A percentile compares a stretch with the other conserved stretches of the same genome.
These are phyloP conservation scores for Penicillium sp. DNA, from an alignment of 2,329 filamentous ascomycete genomes.

Conservation along the genomic window DNA sequence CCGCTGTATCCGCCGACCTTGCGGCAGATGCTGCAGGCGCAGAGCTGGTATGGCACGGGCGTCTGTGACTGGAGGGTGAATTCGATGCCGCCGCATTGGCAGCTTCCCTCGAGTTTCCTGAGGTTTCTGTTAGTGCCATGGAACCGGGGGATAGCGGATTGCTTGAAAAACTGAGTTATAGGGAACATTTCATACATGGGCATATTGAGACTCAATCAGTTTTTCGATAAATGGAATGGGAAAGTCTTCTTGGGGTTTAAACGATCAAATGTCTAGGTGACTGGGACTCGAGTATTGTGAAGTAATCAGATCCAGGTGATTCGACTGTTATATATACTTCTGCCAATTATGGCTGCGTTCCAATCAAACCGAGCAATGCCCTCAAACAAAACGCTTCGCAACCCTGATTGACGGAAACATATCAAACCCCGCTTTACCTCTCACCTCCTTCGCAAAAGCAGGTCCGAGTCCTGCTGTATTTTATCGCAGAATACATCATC, in stretches of 20 bases:
- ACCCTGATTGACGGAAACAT: neutral
- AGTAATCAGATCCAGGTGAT: neutral
- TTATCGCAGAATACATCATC: slow-evolving; percentile 13
- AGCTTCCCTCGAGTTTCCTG: slow-evolving; percentile 50
- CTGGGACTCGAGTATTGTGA: neutral
- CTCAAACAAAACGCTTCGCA: too few species aligned
- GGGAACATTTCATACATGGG: slow-evolving; percentile 12
- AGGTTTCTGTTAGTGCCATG: slow-evolving; percentile 7
- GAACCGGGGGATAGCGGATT: neutral
- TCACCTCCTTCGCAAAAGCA: slow-evolving; percentile 2
- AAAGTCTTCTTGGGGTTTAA: neutral
- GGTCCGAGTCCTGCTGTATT: neutral
- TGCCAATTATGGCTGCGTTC: neutral
- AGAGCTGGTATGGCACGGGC: slow-evolving; percentile 50
- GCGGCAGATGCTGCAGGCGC: slow-evolving; percentile 50
- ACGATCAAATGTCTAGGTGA: neutral
- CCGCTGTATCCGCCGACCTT: slow-evolving; percentile 48
- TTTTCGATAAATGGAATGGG: neutral
- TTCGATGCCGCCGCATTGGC: slow-evolving; percentile 49
- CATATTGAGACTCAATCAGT: slow-evolving; percentile 6
- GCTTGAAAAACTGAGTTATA: slow-evolving; percentile 5
- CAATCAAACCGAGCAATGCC: neutral
- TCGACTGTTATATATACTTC: neutral
- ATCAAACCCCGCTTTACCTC: neutral
- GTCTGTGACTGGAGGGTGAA: slow-evolving; percentile 48